Base-by-base conservation (phyloP, 805 yeast species). In the Crinitomyces ghanaensis region DNA sequence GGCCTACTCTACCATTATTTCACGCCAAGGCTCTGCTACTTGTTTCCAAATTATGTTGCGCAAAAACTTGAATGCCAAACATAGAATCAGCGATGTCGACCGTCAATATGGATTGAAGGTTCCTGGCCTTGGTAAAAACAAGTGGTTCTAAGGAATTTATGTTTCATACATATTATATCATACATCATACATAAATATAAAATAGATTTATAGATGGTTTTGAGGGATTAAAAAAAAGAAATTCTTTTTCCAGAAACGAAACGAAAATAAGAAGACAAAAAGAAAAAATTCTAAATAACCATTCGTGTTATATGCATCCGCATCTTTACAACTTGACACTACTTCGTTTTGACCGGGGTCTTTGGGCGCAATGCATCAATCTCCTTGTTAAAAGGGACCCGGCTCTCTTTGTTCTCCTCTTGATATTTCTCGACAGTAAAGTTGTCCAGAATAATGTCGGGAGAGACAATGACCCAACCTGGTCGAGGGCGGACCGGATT, bases 1-100 rank as follows among this genome's bases (percentile, higher is more conserved):
- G 52, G 82, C 93, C 42, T 70, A 68, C 30, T 80, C 95, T 12
- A 73, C 81, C 35, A 79, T 84, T 51, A 75, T 79, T 42, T 75
- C 94, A 11, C 81, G 95, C 70, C 93, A 84, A 66, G 94, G 95
- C 48, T 74, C 86, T 48, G 93, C 95, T 27, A 74, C 93, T 35
- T 82, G 94, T 60, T 85, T 71, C 66, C 95, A 84, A 66, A 79
- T 84, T 56, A 78, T 80, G 31, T 68, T 84, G 67, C 77, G 95
- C 69, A 84, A 84, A 74, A 85, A 84, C 62, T 53, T 84, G 53
- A 85, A 84, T 62, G 64, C 82, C 37, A 77, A 77, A 57, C 88
- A 82, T 58, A 75, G 95, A 60, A 65, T 82, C 45, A 80, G 81
- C 55, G 81, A 78, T 53, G 64, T 81, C 53, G 88, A 93, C 33